Percentiles rank a stretch among this genome's conserved stretches.
Evolutionary conservation across 805 yeast genomes (phyloP).

Genomic region (Wickerhamiella bombiphila): DNA sequence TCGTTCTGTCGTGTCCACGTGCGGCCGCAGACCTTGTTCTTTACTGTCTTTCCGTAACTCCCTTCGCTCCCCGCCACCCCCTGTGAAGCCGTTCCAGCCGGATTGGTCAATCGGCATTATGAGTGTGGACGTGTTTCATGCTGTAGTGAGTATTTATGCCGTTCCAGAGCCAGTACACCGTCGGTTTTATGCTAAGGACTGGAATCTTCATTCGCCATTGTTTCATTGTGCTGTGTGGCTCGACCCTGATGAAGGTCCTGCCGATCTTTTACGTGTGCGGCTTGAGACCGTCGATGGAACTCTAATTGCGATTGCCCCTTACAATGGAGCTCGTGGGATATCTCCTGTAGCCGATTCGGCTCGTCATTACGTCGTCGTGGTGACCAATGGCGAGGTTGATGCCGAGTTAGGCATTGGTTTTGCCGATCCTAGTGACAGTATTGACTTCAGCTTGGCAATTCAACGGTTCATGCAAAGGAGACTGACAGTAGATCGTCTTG

Average conservation of each 20-base stretch:
- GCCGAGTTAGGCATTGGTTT: slow-evolving; percentile 32
- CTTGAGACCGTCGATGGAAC: slow-evolving; percentile 22
- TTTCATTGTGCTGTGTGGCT: slow-evolving; percentile 10
- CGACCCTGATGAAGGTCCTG: slow-evolving; percentile 11
- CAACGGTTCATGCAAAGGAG: slow-evolving; percentile 21
- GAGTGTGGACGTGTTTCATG: slow-evolving; percentile 5
- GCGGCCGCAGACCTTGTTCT: too few species aligned
- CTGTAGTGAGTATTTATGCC: slow-evolving; percentile 11
- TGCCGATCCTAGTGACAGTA: slow-evolving; percentile 22
- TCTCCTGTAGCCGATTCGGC: slow-evolving; percentile 23
- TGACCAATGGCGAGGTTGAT: slow-evolving; percentile 22
- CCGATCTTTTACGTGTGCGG: slow-evolving; percentile 15
- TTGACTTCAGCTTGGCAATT: slow-evolving; percentile 27
- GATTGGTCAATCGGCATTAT: not conserved
- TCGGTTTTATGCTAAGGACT: slow-evolving; percentile 8
- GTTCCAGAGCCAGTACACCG: slow-evolving; percentile 9
- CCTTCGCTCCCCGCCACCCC: too few species aligned
- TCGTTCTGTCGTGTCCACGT: too few species aligned
- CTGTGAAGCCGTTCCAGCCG: not conserved
- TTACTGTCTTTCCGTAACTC: too few species aligned
- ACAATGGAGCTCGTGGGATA: slow-evolving; percentile 21
- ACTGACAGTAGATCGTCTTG: slow-evolving; percentile 8
- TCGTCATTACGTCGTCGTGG: slow-evolving; percentile 26
- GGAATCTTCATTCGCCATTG: slow-evolving; percentile 7
- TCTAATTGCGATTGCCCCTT: slow-evolving; percentile 27